Evolutionary conservation across 345 rosid genomes (phyloP), one percentile per base, ranked within the genome.

Genomic region (Streptanthus diversifolius): DNA sequence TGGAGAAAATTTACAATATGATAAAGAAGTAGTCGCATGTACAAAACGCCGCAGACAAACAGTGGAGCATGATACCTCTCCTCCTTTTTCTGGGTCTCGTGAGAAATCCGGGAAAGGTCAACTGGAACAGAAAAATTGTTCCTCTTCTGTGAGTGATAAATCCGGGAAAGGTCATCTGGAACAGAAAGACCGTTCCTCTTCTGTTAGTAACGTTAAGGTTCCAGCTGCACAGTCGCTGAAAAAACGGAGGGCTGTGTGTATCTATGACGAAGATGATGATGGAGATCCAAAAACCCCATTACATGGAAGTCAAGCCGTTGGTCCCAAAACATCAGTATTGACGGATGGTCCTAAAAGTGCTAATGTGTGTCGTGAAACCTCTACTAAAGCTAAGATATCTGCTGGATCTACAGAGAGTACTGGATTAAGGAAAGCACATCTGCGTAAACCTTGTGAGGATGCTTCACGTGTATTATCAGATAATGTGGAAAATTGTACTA

Each of bases 231-330:
- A 78, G 71, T 57, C 65, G 35, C 83, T 68, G 24, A 92, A 81
- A 82, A 88, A 85, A 67, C 85, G 98, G 22, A 88, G 96, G 86
- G 92, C 91, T 53, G 97, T 95, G 74, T 74, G 96, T 81, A 82
- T 92, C 33, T 85, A 63, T 45, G 95, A 85, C 18, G 96, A 85
- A 29, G 91, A 86, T n/a, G 87, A 88, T 54, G 90, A 86, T 21
- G 89, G 81, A 56, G 77, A 73, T 63, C 91, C 95, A 8, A 92
- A 87, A 82, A 92, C 99, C 82, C 99, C 99, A 43, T 80, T 95
- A 75, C 92, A 92, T 79, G 90, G 87, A 73, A 86, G 81, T 71
- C 73, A 81, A 60, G 73, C 73, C 18, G 70, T 53, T 72, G 80
- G 49, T 77, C 76, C 70, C 40, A 82, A 72, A 75, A 51, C 82